phyloP scores from a whole-genome alignment of 75 land plant species.

The Pinus taeda region DNA sequence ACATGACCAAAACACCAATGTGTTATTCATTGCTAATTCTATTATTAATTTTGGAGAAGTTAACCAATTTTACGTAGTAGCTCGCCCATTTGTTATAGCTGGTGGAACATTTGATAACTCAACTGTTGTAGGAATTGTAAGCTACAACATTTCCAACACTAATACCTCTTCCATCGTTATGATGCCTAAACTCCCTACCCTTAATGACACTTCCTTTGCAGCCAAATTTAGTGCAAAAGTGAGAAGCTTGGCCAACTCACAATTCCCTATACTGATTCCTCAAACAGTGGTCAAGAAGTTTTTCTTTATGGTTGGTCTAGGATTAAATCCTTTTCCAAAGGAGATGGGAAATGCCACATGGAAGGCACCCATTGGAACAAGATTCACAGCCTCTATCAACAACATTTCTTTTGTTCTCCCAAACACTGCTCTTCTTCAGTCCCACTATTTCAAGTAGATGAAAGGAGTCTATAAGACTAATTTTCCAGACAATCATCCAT shows the following conservation, averaged over 20 bases:
- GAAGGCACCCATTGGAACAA: constrained; percentile 27
- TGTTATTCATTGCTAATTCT: constrained; percentile 21
- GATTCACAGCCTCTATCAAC: constrained; percentile 44
- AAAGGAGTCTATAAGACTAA: too few relatives aligned
- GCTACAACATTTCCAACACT: constrained; percentile 8
- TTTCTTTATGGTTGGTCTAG: constrained; percentile 46
- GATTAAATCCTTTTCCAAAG: constrained; percentile 23
- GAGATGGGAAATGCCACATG: constrained; percentile 17
- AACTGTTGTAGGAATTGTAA: constrained; percentile 23
- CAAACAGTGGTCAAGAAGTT: constrained; percentile 28
- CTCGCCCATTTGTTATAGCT: constrained; percentile 27
- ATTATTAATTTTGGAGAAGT: constrained; percentile 12
- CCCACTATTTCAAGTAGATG: too few relatives aligned
- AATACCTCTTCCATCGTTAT: constrained; percentile 11
- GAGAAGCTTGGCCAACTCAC: constrained; percentile 24
- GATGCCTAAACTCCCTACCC: too few relatives aligned
- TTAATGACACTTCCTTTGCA: too few relatives aligned
- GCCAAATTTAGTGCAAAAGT: constrained; percentile 15
- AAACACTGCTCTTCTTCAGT: too few relatives aligned
- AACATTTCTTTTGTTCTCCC: constrained; percentile 52
- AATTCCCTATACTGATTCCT: constrained; percentile 41
- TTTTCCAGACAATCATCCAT: too few relatives aligned
- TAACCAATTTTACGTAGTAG: constrained; percentile 20
- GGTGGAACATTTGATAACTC: constrained; percentile 39
- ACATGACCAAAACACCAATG: constrained; percentile 58